Evolutionary conservation across 164 flowering plant genomes (phyloP).

Genomic region (Malania oleifera): DNA sequence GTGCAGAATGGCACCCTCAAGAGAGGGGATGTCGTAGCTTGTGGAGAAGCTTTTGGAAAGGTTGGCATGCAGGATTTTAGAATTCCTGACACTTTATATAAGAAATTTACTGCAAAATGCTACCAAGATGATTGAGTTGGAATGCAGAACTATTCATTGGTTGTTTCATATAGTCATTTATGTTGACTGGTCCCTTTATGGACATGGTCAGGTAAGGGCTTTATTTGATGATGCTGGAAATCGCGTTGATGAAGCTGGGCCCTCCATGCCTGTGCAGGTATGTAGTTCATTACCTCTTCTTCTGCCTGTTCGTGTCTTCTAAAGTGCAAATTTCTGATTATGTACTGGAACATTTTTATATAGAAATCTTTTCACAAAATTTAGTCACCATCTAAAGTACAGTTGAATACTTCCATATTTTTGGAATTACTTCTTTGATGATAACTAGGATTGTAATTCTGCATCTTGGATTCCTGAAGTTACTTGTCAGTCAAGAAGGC

Average conservation of each 20-base stretch:
- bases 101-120: background rate
- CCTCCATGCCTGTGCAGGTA: conserved; percentile 92
- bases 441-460: background rate
- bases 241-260: conserved; percentile 74
- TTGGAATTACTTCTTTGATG: background rate
- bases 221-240: conserved; percentile 78
- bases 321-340: background rate
- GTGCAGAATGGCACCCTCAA: conserved; percentile 92
- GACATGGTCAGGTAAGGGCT: conserved; percentile 64
- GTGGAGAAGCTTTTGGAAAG: conserved; percentile 97
- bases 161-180: background rate
- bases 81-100: background rate
- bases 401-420: background rate
- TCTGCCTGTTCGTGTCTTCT: background rate
- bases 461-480: too few species aligned
- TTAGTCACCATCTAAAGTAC: too few species aligned
- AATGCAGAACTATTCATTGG: background rate
- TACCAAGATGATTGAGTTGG: background rate
- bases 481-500: too few species aligned
- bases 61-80: conserved; percentile 28
- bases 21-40: conserved; percentile 74
- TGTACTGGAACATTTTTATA: too few species aligned
- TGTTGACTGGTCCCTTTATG: background rate
- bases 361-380: too few species aligned
- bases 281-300: conserved; percentile 2